These are phyloP conservation scores for Chytridium lagenaria DNA, from an alignment of 371 early-diverging fungal species.

Conservation along the genomic window DNA sequence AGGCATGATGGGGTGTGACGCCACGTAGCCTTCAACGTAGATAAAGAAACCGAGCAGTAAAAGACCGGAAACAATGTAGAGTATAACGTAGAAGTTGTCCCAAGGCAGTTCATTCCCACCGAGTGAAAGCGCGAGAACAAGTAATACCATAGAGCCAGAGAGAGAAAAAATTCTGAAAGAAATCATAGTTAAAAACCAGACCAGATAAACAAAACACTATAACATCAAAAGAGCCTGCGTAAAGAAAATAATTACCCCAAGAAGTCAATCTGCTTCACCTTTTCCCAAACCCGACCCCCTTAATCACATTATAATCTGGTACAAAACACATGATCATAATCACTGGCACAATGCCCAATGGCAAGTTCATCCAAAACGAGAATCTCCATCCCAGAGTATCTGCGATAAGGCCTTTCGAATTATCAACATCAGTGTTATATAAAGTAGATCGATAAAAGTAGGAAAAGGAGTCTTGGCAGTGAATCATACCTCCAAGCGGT, in stretches of 20 bases:
- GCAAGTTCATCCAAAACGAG: conserved; percentile 25
- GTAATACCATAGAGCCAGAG: background rate
- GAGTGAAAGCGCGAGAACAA: conserved; percentile 14
- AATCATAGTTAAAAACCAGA: background rate
- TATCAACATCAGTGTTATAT: background rate
- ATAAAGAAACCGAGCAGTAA: conserved; percentile 1
- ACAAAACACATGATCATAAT: conserved; percentile 9
- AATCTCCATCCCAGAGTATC: conserved; percentile 22
- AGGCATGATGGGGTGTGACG: conserved; percentile 24
- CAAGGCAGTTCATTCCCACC: conserved; percentile 26
- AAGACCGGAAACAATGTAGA: background rate
- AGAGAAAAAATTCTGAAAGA: conserved; percentile 2
- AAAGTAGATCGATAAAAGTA: background rate
- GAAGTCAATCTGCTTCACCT: conserved; percentile 20
- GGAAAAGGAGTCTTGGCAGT: background rate
- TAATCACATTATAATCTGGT: background rate
- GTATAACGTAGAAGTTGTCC: conserved; percentile 2
- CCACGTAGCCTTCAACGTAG: conserved; percentile 12
- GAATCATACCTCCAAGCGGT: conserved; percentile 23
- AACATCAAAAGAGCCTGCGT: too few relatives aligned
- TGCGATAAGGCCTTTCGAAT: background rate
- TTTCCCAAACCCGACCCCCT: background rate
- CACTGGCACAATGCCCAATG: conserved; percentile 9
- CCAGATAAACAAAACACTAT: background rate
- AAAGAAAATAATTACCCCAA: too few relatives aligned